Base-by-base conservation (phyloP, 192 early-diverging fungal genomes). In the Rhizoclosmatium sp. region DNA sequence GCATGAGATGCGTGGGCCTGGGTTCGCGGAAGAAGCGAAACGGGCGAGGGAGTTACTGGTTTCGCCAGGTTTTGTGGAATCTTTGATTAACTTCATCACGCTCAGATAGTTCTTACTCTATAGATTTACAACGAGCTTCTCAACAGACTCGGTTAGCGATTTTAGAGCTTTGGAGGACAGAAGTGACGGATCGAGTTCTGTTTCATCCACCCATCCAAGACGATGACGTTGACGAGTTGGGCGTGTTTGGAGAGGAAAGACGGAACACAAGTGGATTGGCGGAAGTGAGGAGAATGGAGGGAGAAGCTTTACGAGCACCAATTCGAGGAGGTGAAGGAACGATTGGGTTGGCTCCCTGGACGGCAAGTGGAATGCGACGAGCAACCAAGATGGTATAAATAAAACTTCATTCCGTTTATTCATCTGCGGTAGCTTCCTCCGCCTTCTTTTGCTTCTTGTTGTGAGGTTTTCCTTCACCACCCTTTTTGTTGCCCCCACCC, bases 141-240 rank as follows among this genome's bases (percentile, higher is more conserved):
- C 78, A 79, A 40, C 78, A 79, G 59, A 69, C 78, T 10, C 66
- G 78, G 19, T 47, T 79, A 7, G 78, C 78, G 45, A 79, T 79
- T 47, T 47, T 79, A 21, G 78, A 79, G n/a, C 69, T 79, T 16
- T 79, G 78, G 78, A 14, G 78, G 14, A 61, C 49, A 4, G 68
- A 79, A 60, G 78, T 79, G 3, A 71, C 78, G 23, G 78, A 79
- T 56, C 69, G 59, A 40, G 10, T 79, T 61, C 69, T 79, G 21
- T 79, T 79, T 65, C 67, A 59, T 65, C 10, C 44, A 59, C 71
- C 31, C 21, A 47, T 23, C 46, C 39, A 41, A 40, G 62, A 23
- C 14, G 62, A 65, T 23, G 41, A 23, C 21, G 44, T 19, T 46
- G 31, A 16, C 2, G 67, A 42, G 60, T 9, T 61, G 23, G 9